Evolutionary conservation across 139 green algal species (phyloP).

Genomic region (Ettlia oleoabundans): DNA sequence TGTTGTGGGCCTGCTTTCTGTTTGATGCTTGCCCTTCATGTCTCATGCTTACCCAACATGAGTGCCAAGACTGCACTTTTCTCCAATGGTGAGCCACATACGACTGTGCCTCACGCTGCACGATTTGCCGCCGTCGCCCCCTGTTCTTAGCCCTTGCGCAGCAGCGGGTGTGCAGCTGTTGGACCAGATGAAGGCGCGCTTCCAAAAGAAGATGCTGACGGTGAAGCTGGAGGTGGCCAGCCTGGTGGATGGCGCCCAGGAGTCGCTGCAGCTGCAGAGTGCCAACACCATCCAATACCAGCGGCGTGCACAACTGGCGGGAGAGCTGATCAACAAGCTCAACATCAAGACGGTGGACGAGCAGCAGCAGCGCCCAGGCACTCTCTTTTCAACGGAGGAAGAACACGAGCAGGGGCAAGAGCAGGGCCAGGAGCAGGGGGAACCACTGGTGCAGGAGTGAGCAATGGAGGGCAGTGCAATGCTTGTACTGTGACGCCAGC

Average conservation of each 20-base stretch:
- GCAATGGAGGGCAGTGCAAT: too few relatives aligned
- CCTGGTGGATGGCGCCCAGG: neutral
- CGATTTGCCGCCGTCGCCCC: too few relatives aligned
- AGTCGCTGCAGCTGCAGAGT: neutral
- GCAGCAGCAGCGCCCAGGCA: slow-evolving; percentile 9
- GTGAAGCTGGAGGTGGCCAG: slow-evolving; percentile 2
- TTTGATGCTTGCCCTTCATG: too few relatives aligned
- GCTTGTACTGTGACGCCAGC: too few relatives aligned
- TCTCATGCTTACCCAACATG: too few relatives aligned
- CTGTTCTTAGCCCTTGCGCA: neutral
- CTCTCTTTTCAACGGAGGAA: neutral
- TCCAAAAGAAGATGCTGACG: neutral
- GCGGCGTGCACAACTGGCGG: neutral
- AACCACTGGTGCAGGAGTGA: neutral
- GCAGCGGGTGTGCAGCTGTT: neutral
- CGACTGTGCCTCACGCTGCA: too few relatives aligned
- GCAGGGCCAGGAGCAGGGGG: neutral
- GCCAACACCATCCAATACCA: neutral
- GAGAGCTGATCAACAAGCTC: slow-evolving; percentile 8
- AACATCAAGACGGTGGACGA: neutral
- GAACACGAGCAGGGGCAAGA: neutral
- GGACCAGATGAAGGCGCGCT: neutral
- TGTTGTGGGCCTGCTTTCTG: too few relatives aligned
- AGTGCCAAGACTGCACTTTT: too few relatives aligned
- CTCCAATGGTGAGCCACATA: too few relatives aligned